Evolutionary conservation across 164 flowering plant genomes (phyloP), one percentile per base, ranked within the genome.

Genomic region (Akebia trifoliata): DNA sequence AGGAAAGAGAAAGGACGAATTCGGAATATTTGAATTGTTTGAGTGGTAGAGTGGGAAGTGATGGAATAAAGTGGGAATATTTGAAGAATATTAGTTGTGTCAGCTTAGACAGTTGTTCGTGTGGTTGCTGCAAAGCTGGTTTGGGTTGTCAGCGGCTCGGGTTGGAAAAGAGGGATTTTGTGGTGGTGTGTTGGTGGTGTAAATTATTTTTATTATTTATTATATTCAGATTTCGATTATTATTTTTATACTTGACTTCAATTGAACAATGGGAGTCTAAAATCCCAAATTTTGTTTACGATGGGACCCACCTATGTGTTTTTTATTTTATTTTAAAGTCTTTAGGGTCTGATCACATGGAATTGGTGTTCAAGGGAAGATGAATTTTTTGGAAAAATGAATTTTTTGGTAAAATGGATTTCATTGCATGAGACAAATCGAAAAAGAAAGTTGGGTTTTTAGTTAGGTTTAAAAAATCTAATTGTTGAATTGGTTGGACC

Each of bases 11-110:
- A 39, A 69, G 76, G 71, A 34, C 57, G 53, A 60, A 49, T 47
- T 57, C 21, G 73, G 78, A 53, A 75, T 65, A 53, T 70, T 34
- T 10, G 8, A 28, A 40, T 29, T 28, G 42, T 37, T 2, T 12
- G 12, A 50, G 20, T 39, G 53, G 1, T 0, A 26, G 15, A 3
- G 54, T 32, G 25, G 65, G 6, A 54, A 62, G 28, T 34, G 53
- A 61, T 22, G 25, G 24, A 39, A n/a, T 11, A 18, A 38, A 14
- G 0, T 42, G 12, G 59, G 65, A 29, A 62, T 36, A 24, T 62
- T 45, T 11, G 46, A 36, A 46, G 24, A 42, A 47, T 37, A 11
- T 34, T 25, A 24, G 35, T 48, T 8, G 46, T 31, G 47, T 5
- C 28, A 37, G n/a, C 12, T 11, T 21, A 32, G 9, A 30, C 37